Percentiles rank a stretch among this genome's conserved stretches.
These are phyloP conservation scores for Bipolaris gigantea DNA, from an alignment of 2,329 filamentous ascomycete species.

Conservation along the genomic window DNA sequence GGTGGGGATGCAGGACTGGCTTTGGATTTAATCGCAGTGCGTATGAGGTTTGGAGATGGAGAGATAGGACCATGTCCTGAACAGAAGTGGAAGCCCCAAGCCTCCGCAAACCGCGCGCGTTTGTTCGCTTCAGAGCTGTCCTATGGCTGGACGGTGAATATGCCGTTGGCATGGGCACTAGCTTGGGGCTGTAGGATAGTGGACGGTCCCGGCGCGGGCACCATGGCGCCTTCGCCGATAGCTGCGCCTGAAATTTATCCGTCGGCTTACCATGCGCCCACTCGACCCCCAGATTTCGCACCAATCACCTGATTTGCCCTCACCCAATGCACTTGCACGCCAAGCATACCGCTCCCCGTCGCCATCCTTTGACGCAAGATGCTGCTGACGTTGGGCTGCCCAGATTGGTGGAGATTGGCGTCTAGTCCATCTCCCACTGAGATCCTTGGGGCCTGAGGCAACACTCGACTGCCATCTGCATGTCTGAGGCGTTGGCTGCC, in stretches of 20 bases:
- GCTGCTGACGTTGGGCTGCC: conserved; percentile 27
- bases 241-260: conserved; percentile 36
- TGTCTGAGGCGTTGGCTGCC: conserved; percentile 5
- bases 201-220: conserved; percentile 27
- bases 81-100: conserved; percentile 32
- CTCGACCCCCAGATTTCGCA: conserved; percentile 29
- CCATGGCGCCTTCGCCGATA: conserved; percentile 24
- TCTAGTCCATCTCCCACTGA: conserved; percentile 3
- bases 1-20: conserved; percentile 35
- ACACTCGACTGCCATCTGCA: conserved; percentile 5
- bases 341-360: conserved; percentile 19
- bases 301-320: conserved; percentile 27
- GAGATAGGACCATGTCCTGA: conserved; percentile 38
- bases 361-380: conserved; percentile 14
- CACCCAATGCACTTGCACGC: conserved; percentile 17
- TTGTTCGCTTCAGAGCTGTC: conserved; percentile 33
- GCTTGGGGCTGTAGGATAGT: conserved; percentile 30
- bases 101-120: conserved; percentile 40
- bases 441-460: conserved; percentile 5
- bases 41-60: conserved; percentile 36
- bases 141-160: conserved; percentile 47
- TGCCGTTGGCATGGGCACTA: conserved; percentile 38
- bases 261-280: conserved; percentile 25
- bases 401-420: conserved; percentile 38
- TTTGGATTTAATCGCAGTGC: conserved; percentile 36